phyloP scores from a whole-genome alignment of 257 asterid species.

The Przewalskia tangutica region DNA sequence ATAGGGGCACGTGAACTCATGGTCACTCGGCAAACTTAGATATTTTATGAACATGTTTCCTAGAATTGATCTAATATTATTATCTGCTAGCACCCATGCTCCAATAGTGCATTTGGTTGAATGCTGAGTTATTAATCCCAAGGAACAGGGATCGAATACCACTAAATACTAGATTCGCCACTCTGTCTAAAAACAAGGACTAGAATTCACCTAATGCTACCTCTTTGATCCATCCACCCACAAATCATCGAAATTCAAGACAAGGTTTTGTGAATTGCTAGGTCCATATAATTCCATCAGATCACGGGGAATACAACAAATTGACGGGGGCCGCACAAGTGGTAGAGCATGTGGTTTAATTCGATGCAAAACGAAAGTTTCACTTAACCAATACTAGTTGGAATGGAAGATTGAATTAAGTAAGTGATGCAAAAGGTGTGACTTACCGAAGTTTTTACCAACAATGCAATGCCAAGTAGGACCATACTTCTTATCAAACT shows the following conservation, averaged over 20 bases:
- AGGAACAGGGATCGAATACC: no score
- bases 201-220: background rate
- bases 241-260: background rate
- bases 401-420: background rate
- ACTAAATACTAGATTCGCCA: background rate
- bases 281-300: background rate
- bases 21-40: no score
- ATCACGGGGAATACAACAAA: background rate
- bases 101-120: no score
- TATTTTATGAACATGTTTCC: no score
- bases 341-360: no score
- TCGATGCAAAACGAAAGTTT: no score
- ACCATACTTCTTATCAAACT: conserved; percentile 83
- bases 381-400: background rate
- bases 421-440: background rate
- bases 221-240: background rate
- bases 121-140: no score
- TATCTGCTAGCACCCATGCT: no score
- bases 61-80: no score
- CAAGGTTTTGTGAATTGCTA: background rate
- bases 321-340: background rate
- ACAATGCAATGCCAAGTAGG: conserved; percentile 99
- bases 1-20: no score
- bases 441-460: conserved; percentile 91
- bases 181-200: background rate